Evolutionary conservation across 441 rosid genomes (phyloP), one percentile per base, ranked within the genome.

Genomic region (Adansonia rubrostipa): DNA sequence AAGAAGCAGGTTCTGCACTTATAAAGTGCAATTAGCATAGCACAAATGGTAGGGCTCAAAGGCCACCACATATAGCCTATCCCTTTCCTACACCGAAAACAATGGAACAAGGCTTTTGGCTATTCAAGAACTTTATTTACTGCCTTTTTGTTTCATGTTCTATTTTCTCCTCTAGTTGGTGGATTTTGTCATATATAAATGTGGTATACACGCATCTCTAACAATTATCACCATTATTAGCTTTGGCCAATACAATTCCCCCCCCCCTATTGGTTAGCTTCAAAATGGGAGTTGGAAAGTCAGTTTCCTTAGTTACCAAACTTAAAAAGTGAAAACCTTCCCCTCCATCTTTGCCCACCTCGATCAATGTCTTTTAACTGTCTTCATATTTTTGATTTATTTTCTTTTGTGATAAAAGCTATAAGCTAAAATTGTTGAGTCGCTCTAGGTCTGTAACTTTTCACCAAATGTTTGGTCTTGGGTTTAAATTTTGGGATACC

Each of bases 391-490:
- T 70, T 70, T 51, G 11, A 70, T 15, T 50, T 50, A 70, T 70
- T 70, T 70, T 70, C 60, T 50, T 70, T 28, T 50, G 74, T 24
- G 51, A 48, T 48, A 14, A 50, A 48, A 48, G 74, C 61, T 51
- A 5, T n/a, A 24, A 24, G 61, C 9, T 51, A 50, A 51, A 51
- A 71, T 24, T 24, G 54, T 68, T 68, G 56, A 68, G 56, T 68
- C 20, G 40, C 73, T 68, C 40, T 47, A 68, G 14, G 50, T 19
- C 33, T 67, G 54, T 44, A 19, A 63, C 68, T 67, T 45, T 15
- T 67, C 54, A 67, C 71, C 9, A 67, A 67, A 10, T 19, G 2
- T 15, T 44, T 67, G 54, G 33, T 67, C 45, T 5, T n/a, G 20
- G 58, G 19, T 54, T 54, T 5, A 15, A 54, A 11, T 15, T 15